A percentile compares a stretch with the other conserved stretches of the same genome.
These are phyloP conservation scores for Jamesozyma gamospora DNA, from an alignment of 805 yeast genomes.

Conservation along the genomic window DNA sequence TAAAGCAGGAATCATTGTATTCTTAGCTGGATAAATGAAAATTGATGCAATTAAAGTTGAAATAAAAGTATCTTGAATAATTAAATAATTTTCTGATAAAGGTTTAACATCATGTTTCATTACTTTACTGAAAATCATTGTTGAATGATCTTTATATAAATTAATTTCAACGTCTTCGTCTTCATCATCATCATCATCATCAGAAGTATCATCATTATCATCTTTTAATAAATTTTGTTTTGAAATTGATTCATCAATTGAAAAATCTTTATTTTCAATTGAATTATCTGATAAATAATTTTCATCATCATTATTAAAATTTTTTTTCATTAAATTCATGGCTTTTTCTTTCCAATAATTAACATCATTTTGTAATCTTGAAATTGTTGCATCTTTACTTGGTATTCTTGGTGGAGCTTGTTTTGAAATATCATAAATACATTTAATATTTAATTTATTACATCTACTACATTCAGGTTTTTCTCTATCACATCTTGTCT, in stretches of 20 bases:
- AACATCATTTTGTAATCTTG: constrained; percentile 25
- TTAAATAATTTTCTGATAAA: constrained; percentile 25
- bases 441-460: constrained; percentile 17
- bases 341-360: constrained; percentile 27
- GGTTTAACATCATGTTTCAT: constrained; percentile 28
- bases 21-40: constrained; percentile 21
- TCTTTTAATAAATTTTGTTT: background rate
- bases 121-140: constrained; percentile 22
- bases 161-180: constrained; percentile 17
- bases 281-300: background rate
- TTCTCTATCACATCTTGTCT: constrained; percentile 29
- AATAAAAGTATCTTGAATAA: constrained; percentile 24
- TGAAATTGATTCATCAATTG: no score
- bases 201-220: background rate
- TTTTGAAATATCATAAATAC: constrained; percentile 26
- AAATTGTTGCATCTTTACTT: constrained; percentile 28
- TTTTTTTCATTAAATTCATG: constrained; percentile 6
- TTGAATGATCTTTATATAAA: constrained; percentile 21
- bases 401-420: constrained; percentile 29
- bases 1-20: constrained; percentile 24
- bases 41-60: constrained; percentile 22
- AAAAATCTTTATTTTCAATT: background rate
- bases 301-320: background rate
- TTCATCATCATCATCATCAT: no score
- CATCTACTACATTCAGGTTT: constrained; percentile 28